Percentiles rank a stretch among this genome's conserved stretches.
Evolutionary conservation across 2,329 filamentous ascomycete species (phyloP).

Genomic region (Calonectria ilicicola): DNA sequence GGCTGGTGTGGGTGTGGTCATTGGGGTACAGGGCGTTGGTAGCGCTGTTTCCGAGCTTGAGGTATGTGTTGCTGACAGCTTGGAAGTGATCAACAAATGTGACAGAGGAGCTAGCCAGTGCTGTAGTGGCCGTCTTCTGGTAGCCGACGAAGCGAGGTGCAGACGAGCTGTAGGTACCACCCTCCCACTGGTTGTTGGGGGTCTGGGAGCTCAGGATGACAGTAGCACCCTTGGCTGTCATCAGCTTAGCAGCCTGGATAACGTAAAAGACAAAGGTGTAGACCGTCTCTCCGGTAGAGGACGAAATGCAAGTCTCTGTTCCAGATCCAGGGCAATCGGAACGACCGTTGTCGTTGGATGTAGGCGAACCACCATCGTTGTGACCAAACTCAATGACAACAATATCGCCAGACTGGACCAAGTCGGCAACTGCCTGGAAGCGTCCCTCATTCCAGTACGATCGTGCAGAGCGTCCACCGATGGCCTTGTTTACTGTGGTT

Average conservation of each 20-base stretch:
- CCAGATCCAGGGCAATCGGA: constrained; percentile 69
- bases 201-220: constrained; percentile 71
- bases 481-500: constrained; percentile 70
- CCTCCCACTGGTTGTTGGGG: constrained; percentile 70
- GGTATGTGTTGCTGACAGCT: constrained; percentile 66
- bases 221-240: constrained; percentile 68
- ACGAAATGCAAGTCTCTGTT: constrained; percentile 60
- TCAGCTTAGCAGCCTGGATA: constrained; percentile 65
- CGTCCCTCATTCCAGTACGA: constrained; percentile 75
- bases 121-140: constrained; percentile 54
- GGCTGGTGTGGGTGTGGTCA: constrained; percentile 73
- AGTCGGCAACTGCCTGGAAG: constrained; percentile 69
- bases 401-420: constrained; percentile 69
- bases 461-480: constrained; percentile 74
- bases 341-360: constrained; percentile 68
- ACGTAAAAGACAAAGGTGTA: constrained; percentile 72
- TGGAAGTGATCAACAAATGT: constrained; percentile 71
- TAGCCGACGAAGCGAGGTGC: constrained; percentile 69
- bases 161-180: constrained; percentile 60
- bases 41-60: constrained; percentile 59
- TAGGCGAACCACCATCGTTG: constrained; percentile 74
- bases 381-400: constrained; percentile 80
- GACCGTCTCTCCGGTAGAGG: constrained; percentile 59
- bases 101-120: constrained; percentile 54
- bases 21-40: constrained; percentile 67